A percentile compares a stretch with the other conserved stretches of the same genome.
Evolutionary conservation across 208 protist species (phyloP).

Genomic region (Trypanosoma melophagium): DNA sequence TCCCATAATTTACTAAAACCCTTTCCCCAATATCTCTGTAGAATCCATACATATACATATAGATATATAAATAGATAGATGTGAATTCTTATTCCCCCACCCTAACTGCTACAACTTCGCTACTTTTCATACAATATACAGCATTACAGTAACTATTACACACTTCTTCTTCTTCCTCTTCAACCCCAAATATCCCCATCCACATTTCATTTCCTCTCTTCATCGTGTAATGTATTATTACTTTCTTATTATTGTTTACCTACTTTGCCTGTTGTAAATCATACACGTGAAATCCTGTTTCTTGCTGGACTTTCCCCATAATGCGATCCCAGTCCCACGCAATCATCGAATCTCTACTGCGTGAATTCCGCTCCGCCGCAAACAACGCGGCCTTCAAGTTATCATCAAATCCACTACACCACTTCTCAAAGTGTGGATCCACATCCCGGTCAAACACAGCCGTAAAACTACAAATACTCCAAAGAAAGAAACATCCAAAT

Average conservation of each 20-base stretch:
- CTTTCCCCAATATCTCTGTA: no score
- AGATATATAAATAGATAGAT: slow-evolving; percentile 5
- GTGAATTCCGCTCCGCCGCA: slow-evolving; percentile 82
- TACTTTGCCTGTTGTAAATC: slow-evolving; percentile 22
- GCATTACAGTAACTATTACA: no score
- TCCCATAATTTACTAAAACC: no score
- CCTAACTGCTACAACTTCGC: no score
- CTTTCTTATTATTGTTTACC: background rate
- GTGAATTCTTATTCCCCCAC: no score
- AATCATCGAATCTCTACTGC: slow-evolving; percentile 52
- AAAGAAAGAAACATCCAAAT: slow-evolving; percentile 37
- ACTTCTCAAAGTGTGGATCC: slow-evolving; percentile 74
- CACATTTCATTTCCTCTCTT: no score
- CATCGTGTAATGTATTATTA: background rate
- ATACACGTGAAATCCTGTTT: slow-evolving; percentile 58
- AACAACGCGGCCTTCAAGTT: slow-evolving; percentile 68
- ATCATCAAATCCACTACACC: slow-evolving; percentile 61
- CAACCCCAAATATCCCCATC: background rate
- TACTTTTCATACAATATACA: no score
- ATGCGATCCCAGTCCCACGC: slow-evolving; percentile 80
- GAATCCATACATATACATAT: slow-evolving; percentile 14
- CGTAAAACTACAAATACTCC: slow-evolving; percentile 53
- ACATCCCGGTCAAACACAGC: slow-evolving; percentile 44
- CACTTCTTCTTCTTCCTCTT: no score
- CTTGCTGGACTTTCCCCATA: slow-evolving; percentile 43